Percentiles rank a stretch among this genome's conserved stretches.
Evolutionary conservation across 768 basidiomycete genomes (phyloP).

Genomic region (Mycena latifolia): DNA sequence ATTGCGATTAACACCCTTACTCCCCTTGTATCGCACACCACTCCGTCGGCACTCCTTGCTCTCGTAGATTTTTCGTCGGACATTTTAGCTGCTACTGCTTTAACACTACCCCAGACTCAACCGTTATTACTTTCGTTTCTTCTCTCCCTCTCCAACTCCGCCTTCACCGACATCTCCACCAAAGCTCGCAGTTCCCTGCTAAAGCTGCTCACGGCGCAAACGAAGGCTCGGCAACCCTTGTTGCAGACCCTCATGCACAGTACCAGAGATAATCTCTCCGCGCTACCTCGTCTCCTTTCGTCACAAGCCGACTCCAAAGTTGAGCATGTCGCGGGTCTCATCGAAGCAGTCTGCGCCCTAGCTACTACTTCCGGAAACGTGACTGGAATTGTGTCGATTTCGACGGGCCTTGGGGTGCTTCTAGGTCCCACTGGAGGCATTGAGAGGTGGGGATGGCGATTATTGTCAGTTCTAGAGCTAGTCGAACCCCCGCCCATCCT

Average conservation of each 20-base stretch:
- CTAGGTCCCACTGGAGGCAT: constrained; percentile 88
- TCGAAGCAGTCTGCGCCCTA: constrained; percentile 78
- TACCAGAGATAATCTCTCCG: constrained; percentile 71
- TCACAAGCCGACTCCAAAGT: constrained; percentile 82
- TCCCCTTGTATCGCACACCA: constrained; percentile 79
- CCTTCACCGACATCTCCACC: constrained; percentile 63
- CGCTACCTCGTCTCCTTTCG: constrained; percentile 79
- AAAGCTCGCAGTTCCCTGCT: constrained; percentile 62
- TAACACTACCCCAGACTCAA: constrained; percentile 77
- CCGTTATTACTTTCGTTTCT: constrained; percentile 79
- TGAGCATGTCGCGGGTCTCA: constrained; percentile 72
- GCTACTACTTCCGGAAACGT: constrained; percentile 40
- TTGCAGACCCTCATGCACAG: constrained; percentile 72
- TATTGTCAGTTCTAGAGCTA: constrained; percentile 88
- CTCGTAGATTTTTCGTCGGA: constrained; percentile 67
- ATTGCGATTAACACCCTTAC: constrained; percentile 85
- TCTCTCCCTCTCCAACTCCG: constrained; percentile 76
- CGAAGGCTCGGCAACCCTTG: constrained; percentile 57
- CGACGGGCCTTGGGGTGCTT: constrained; percentile 67
- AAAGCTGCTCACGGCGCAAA: constrained; percentile 57
- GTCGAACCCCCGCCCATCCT: constrained; percentile 62
- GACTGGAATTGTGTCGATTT: constrained; percentile 56
- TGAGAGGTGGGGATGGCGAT: constrained; percentile 92
- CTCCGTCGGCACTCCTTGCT: constrained; percentile 69
- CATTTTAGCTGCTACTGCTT: constrained; percentile 65